Conservation (phyloP, 352 stramenopile genomes). For the Globisporangium emineosum region DNA sequence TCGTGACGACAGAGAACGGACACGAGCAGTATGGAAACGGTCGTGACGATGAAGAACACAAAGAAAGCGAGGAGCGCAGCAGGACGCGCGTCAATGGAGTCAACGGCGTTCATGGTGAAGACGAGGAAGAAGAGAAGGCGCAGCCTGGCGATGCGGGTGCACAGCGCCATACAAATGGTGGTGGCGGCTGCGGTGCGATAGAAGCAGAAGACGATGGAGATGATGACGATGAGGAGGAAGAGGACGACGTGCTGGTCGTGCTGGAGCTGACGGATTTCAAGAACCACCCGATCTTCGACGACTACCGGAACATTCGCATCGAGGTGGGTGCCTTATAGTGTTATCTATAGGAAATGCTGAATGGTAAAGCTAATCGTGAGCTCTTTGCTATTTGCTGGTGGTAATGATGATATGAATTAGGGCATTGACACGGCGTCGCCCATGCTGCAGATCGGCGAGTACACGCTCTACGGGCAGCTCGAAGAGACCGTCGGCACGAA, state of each 20-base stretch:
- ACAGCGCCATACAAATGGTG: background rate
- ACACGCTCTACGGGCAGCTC: constrained; percentile 58
- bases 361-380: background rate
- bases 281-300: constrained; percentile 74
- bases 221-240: constrained; percentile 37
- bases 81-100: background rate
- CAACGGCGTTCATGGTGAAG: background rate
- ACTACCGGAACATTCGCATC: constrained; percentile 57
- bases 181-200: background rate
- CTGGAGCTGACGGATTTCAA: constrained; percentile 79
- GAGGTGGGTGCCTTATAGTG: constrained; percentile 34
- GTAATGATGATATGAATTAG: constrained; percentile 18
- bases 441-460: constrained; percentile 69
- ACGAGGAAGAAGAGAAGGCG: constrained; percentile 7
- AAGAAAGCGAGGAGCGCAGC: background rate
- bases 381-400: background rate
- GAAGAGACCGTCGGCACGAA: constrained; percentile 78
- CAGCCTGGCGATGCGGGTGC: background rate
- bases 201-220: constrained; percentile 6
- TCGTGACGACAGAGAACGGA: background rate
- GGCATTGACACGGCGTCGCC: constrained; percentile 67
- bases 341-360: background rate
- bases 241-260: constrained; percentile 70
- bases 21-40: background rate
- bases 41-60: background rate